Evolutionary conservation across 495 filamentous ascomycete genomes (phyloP), one percentile per base, ranked within the genome.

Genomic region (Gamarada debralockiae): DNA sequence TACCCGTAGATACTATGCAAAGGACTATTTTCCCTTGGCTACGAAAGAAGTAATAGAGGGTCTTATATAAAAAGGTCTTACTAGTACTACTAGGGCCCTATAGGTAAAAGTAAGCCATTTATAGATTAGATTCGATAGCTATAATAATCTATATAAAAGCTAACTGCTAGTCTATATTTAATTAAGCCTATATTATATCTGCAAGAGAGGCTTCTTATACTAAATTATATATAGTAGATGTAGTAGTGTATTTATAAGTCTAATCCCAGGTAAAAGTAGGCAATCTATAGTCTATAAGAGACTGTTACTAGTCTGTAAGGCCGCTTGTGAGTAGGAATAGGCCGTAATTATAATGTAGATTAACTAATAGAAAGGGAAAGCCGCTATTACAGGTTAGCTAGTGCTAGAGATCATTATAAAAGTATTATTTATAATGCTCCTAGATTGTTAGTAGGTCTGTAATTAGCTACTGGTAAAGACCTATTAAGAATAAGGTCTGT

Each of bases 51-150:
- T 58, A 15, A 31, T 23, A 58, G 5, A 62, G 23, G 6, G 25
- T 39, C 38, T 52, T 55, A 42, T 62, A 55, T 12, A 62, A 40
- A 36, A 59, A 61, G 12, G 45, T 61, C 48, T 61, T 61, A 23
- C 50, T 39, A 1, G 46, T 59, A 2, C 44, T 43, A 2, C 42
- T 46, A 3, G 47, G 50, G 2, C 46, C 43, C 12, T 61, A 37
- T 9, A 61, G 29, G 33, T 59, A 61, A 22, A 58, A 61, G 37
- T 57, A 24, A 39, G 33, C 40, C 4, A 22, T 42, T 42, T 52
- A 10, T 21, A 21, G 24, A 52, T 42, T 38, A 33, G 27, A 12
- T 44, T 7, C 33, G 33, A 52, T 41, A 15, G 15, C 34, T 27
- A 23, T 24, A 20, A 40, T 24, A 38, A 49, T 49, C 18, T 3